Evolutionary conservation across 1,284 basidiomycete genomes (phyloP).

Genomic region (Wallemia hederae): DNA sequence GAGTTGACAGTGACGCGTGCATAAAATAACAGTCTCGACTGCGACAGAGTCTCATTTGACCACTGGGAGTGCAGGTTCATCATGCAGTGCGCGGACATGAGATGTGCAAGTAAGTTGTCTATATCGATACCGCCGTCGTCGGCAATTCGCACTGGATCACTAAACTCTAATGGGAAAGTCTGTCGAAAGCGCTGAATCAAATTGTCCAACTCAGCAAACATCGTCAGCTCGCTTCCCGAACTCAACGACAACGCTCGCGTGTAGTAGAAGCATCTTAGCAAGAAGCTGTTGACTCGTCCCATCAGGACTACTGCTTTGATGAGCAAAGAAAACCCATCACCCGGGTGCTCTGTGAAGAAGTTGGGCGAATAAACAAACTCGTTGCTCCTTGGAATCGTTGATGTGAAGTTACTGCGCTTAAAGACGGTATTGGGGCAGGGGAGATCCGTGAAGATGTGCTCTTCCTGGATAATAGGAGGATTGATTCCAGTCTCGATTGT

Average conservation of each 20-base stretch:
- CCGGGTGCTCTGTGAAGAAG: background rate
- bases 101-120: background rate
- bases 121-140: background rate
- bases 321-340: background rate
- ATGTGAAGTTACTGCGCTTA: background rate
- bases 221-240: background rate
- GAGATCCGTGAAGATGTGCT: background rate
- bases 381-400: background rate
- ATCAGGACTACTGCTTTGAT: background rate
- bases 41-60: background rate
- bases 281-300: background rate
- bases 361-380: background rate
- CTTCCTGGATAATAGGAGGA: background rate
- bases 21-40: background rate
- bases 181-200: background rate
- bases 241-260: background rate
- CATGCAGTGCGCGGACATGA: background rate
- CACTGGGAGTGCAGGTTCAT: background rate
- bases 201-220: background rate
- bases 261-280: background rate
- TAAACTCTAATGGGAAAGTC: background rate
- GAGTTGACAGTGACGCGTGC: background rate
- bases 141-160: background rate
- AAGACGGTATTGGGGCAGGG: background rate
- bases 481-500: background rate